Evolutionary conservation across 106 monocot genomes (phyloP), one percentile per base, ranked within the genome.

Genomic region (Dendrobium huoshanense): DNA sequence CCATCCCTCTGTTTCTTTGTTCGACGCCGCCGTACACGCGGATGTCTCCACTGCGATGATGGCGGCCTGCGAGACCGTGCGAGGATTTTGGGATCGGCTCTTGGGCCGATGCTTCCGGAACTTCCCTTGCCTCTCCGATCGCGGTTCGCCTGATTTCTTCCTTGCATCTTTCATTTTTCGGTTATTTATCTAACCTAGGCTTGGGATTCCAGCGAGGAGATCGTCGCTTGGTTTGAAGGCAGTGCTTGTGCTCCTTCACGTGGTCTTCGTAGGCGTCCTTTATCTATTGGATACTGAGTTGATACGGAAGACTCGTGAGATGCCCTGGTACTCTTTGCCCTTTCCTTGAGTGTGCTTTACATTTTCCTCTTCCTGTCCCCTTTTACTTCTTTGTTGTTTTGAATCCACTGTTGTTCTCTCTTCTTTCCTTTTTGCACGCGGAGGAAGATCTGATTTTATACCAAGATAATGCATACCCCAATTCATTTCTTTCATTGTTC

Each of bases 201-300:
- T 67, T 75, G 59, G 64, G 61, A n/a, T 49, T 77, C 49, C 79
- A 95, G 92, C 48, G 27, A 84, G 70, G 67, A 95, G 95, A 84
- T 85, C 83, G 20, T 84, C 86, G 48, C 33, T 87, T 64, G 80
- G 82, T 37, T 51, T 91, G 73, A 95, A 86, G 84, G 61, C 72
- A 75, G 79, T 81, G 4, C 83, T 92, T 82, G 24, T 95, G 75
- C 42, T 84, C 4, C 73, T 91, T 7, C 95, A 95, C 80, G 81
- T 86, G 67, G 73, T 89, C 78, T 77, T 83, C 41, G 87, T 86
- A 25, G 95, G 92, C 8, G 41, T 79, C 11, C 22, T 89, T 83
- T 89, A 92, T 78, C 78, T 86, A 41, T 83, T 90, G 56, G 92
- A 95, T 42, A 47, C 77, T 3, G 77, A 88, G 68, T 88, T 92